These are phyloP conservation scores for Tetrapisispora arboricola DNA, from an alignment of 805 yeast species.

Conservation along the genomic window DNA sequence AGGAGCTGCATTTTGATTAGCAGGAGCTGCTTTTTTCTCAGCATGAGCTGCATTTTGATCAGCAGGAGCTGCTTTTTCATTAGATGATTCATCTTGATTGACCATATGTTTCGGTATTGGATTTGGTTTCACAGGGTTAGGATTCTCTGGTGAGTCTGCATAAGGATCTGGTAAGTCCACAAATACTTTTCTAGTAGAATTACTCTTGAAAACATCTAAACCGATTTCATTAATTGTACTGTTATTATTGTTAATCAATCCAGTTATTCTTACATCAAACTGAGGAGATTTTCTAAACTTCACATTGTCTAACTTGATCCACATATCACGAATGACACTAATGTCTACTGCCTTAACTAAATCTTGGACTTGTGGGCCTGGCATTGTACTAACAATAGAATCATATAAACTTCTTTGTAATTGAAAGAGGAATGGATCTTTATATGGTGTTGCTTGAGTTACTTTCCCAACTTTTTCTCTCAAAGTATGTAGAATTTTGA, in stretches of 20 bases:
- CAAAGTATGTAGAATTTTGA: conserved; percentile 8
- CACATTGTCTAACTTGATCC: background rate
- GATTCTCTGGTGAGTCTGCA: background rate
- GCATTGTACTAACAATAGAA: conserved; percentile 1
- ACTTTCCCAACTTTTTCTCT: conserved; percentile 8
- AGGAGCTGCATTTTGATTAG: background rate
- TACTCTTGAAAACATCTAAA: conserved; percentile 32
- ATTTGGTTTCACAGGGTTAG: background rate
- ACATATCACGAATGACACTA: background rate
- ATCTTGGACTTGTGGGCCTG: background rate
- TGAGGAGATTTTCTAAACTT: background rate
- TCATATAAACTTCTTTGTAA: conserved; percentile 18
- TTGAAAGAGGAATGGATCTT: conserved; percentile 20
- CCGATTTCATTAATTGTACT: background rate
- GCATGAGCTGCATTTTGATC: background rate
- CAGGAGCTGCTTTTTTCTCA: background rate
- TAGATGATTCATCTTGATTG: background rate
- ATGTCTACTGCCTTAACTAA: background rate
- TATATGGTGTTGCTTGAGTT: conserved; percentile 13
- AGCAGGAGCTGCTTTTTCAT: background rate
- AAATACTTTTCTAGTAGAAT: conserved; percentile 51
- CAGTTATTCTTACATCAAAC: background rate
- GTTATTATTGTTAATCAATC: background rate
- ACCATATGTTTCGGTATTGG: background rate
- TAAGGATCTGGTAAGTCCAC: conserved; percentile 37